Evolutionary conservation across 2,329 filamentous ascomycete genomes (phyloP), one percentile per base, ranked within the genome.

Genomic region (Aspergillus ochraceus): DNA sequence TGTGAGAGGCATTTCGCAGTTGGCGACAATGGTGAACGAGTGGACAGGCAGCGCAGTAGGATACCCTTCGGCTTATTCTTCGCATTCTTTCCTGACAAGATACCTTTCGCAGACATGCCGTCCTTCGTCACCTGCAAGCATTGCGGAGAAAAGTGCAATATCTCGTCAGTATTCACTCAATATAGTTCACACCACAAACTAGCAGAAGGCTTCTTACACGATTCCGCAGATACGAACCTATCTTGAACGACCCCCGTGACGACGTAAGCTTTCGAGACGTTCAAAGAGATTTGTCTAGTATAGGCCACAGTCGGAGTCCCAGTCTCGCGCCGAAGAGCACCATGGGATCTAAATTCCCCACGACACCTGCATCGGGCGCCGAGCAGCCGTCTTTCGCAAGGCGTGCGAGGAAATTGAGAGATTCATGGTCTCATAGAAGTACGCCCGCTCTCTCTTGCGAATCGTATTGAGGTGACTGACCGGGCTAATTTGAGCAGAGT

Each of bases 341-440:
- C 19, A 30, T 64, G 26, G 55, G 58, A 1, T 61, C 64, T 1
- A 66, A 67, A 49, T 60, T 61, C 20, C 58, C 64, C 8, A 50
- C 56, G 8, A 57, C 19, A 9, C 9, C 59, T 2, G 57, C 58
- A 2, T 26, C 49, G 6, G 53, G 32, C 22, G 51, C 49, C 2
- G 69, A 71, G n/a, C 65, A 65, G 14, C 53, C 20, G 42, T 66
- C 64, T 0, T 52, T 70, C 5, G 60, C 60, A 9, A 65, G 59
- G 50, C 71, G 56, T 47, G 67, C 68, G 6, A 64, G 62, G 36
- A 68, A 64, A 49, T 19, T 72, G 17, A 63, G 70, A n/a, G 66
- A 71, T 60, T 67, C 67, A 6, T 73, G 65, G 68, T 68, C 68
- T 3, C 58, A 66, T 9, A 65, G 67, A 54, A 73, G 70, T 72